Evolutionary conservation across 345 rosid genomes (phyloP), one percentile per base, ranked within the genome.

Genomic region (Bretschneidera sinensis): DNA sequence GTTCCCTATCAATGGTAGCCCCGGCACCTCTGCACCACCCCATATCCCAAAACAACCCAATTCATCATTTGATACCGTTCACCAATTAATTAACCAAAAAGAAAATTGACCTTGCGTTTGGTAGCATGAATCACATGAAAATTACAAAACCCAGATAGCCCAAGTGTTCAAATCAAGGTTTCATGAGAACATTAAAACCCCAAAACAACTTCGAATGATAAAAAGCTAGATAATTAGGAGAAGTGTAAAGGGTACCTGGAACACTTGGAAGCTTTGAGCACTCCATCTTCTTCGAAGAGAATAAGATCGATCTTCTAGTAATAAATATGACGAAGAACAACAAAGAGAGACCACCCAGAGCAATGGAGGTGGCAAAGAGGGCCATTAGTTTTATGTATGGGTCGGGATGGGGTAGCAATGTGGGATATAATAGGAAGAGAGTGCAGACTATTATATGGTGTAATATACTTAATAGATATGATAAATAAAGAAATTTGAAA

Each of bases 1-100:
- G 64, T 90, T 94, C 75, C 99, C 99, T 13, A 90, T 57, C 24
- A 90, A 52, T 0, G 97, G 97, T 53, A 81, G 52, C 51, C 97
- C 96, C 2, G 97, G 89, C 17, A 90, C 83, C 72, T 65, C 98
- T 89, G 85, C 76, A 79, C 25, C 67, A 66, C 65, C 52, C 24
- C 61, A 63, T 21, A 55, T 6, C 10, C 47, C 68, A 67, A 63
- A 60, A 2, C 33, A 19, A 63, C 56, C 43, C 17, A 22, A 50
- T 50, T 69, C 24, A 22, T 60, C 20, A 54, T 1, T 21, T n/a
- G 21, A 21, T 5, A n/a, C n/a, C n/a, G n/a, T n/a, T n/a, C n/a
- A n/a, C 25, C 35, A 14, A 48, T 21, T 15, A 21, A 54, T 33
- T 6, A 2, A 17, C 33, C 18, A 54, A 39, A 25, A 43, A 15